Conservation (phyloP, 176 grass and related monocot species). For the Ensete ventricosum region DNA sequence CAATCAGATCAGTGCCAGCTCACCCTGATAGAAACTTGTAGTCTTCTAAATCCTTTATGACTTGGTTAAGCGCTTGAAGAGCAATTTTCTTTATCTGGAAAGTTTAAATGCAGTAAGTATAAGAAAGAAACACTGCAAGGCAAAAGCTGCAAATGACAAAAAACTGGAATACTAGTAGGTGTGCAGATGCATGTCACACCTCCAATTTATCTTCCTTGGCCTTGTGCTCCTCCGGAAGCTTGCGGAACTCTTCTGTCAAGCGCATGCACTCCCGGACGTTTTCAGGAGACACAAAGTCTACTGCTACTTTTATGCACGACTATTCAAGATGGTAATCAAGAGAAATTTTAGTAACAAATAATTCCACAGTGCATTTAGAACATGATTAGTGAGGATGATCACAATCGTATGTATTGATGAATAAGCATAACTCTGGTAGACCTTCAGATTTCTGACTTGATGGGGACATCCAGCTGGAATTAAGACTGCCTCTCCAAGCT, state of each 20-base stretch:
- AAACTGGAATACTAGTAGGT: too few relatives aligned
- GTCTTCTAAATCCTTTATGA: too few relatives aligned
- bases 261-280: constrained; percentile 52
- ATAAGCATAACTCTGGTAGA: not conserved
- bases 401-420: not conserved
- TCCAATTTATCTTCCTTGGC: constrained; percentile 83
- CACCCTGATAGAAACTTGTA: too few relatives aligned
- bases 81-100: too few relatives aligned
- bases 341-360: too few relatives aligned
- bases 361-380: not conserved
- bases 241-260: constrained; percentile 58
- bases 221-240: constrained; percentile 51
- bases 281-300: constrained; percentile 83
- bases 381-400: not conserved
- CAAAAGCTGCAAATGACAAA: too few relatives aligned
- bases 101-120: too few relatives aligned
- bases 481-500: constrained; percentile 66
- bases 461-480: constrained; percentile 72
- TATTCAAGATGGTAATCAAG: constrained; percentile 5
- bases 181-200: constrained; percentile 21
- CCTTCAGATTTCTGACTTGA: constrained; percentile 85
- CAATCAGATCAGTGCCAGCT: too few relatives aligned
- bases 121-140: too few relatives aligned
- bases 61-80: too few relatives aligned
- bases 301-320: constrained; percentile 72